Evolutionary conservation across 2,329 filamentous ascomycete species (phyloP), one percentile per base, ranked within the genome.

Genomic region (Colletotrichum eleusines): DNA sequence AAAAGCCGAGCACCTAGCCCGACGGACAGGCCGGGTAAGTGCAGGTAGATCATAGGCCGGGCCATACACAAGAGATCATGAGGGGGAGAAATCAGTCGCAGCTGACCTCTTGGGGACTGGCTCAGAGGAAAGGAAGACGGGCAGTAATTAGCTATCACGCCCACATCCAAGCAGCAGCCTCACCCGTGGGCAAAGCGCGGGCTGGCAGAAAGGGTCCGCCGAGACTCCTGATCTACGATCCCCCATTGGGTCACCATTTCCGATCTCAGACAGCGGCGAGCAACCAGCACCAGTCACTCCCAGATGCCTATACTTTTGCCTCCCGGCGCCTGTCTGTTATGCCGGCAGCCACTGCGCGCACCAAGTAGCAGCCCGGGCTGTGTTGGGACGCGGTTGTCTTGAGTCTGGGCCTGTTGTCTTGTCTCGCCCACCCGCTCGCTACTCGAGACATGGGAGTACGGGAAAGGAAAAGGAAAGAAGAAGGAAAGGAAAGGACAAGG

Each of bases 231-330:
- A 67, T 70, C 57, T 62, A 42, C 50, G n/a, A 62, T 40, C 26
- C n/a, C 14, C 20, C 5, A 40, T 40, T 46, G 42, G 33, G 50
- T 53, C 57, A 55, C 63, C 66, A 46, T 40, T 51, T 33, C 42
- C 50, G 48, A 70, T 70, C 68, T 51, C 48, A 67, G 57, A 70
- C 63, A 61, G 46, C 14, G 12, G 46, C 33, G 50, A 40, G 33
- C 58, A 54, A 50, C 58, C 33, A 31, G 38, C 50, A 16, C 23
- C 58, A 63, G 48, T n/a, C 48, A 20, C 26, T 33, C 48, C 14
- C 28, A 38, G n/a, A 16, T 51, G 26, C 42, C 42, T 46, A 11
- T 12, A 5, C 42, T 12, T 42, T 26, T 50, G 26, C 54, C 28
- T 11, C 64, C 40, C 38, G 12, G 40, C 55, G 66, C 33, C 51